These are phyloP conservation scores for Rubia yunnanensis DNA, from an alignment of 257 asterid genomes.

Conservation along the genomic window DNA sequence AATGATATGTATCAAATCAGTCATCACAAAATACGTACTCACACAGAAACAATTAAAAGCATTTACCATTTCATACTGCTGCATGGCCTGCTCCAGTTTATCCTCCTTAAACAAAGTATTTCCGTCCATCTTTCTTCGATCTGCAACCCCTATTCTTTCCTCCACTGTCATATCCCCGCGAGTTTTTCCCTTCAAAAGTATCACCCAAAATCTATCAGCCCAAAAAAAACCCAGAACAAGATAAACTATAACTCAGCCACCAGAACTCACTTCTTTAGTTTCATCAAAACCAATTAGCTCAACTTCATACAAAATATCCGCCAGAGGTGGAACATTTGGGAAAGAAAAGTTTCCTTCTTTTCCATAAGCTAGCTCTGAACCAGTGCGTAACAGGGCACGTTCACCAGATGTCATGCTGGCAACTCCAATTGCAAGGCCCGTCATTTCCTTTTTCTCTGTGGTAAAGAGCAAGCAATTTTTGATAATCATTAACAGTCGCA, in stretches of 20 bases:
- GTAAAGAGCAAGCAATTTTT: slow-evolving; percentile 16
- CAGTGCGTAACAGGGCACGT: slow-evolving; percentile 65
- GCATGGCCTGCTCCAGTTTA: slow-evolving; percentile 88
- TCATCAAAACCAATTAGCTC: slow-evolving; percentile 97
- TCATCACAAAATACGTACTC: slow-evolving; percentile 2
- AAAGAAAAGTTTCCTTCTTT: slow-evolving; percentile 94
- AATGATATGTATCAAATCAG: not conserved
- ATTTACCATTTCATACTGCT: slow-evolving; percentile 93
- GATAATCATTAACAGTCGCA: slow-evolving; percentile 2
- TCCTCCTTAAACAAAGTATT: slow-evolving; percentile 82
- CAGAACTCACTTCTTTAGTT: slow-evolving; percentile 71
- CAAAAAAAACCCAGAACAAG: not conserved
- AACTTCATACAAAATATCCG: slow-evolving; percentile 72
- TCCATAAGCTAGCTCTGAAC: slow-evolving; percentile 95
- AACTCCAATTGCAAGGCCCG: slow-evolving; percentile 84
- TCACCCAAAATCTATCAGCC: slow-evolving; percentile 11
- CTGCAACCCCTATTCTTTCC: slow-evolving; percentile 93
- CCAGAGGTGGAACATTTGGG: slow-evolving; percentile 95
- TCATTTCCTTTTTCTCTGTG: slow-evolving; percentile 82
- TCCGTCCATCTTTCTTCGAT: slow-evolving; percentile 95
- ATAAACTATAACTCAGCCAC: slow-evolving; percentile 9
- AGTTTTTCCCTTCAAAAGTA: slow-evolving; percentile 65
- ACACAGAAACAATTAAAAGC: not conserved
- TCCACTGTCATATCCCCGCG: slow-evolving; percentile 99
- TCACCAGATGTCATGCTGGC: slow-evolving; percentile 87